phyloP scores from a whole-genome alignment of 2,329 filamentous ascomycete species.

The Rhynchosporium graminicola region DNA sequence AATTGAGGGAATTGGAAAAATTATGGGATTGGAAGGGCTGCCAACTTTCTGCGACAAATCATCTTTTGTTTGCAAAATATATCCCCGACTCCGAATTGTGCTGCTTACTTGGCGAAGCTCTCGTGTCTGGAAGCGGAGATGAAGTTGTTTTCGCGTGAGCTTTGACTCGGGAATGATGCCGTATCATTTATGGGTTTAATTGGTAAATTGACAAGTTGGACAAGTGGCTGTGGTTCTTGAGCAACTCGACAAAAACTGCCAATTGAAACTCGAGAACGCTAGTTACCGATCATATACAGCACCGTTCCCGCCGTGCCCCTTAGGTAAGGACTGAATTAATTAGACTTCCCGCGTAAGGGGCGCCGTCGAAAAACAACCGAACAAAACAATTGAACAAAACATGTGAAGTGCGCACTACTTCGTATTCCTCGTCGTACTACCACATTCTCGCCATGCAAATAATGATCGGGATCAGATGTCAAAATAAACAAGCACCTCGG shows the following conservation, averaged over 20 bases:
- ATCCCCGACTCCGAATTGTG: neutral
- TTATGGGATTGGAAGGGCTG: neutral
- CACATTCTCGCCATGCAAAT: neutral
- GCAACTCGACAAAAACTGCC: neutral
- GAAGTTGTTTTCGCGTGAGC: neutral
- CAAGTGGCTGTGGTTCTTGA: conserved; percentile 5
- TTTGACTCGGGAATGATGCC: neutral
- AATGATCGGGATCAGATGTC: conserved; percentile 11
- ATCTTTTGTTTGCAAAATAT: neutral
- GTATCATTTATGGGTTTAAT: neutral
- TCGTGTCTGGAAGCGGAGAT: neutral
- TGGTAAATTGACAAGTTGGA: neutral
- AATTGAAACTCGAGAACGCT: neutral
- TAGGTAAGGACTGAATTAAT: too few relatives aligned
- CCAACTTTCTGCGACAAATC: neutral
- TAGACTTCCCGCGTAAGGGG: too few relatives aligned
- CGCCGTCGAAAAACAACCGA: neutral
- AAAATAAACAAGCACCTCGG: conserved; percentile 15
- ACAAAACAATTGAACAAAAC: neutral
- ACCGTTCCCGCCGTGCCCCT: neutral
- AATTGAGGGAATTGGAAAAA: neutral
- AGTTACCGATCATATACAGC: neutral
- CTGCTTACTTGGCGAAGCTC: neutral
- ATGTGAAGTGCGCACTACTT: neutral
- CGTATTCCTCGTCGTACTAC: too few relatives aligned